Evolutionary conservation across 331 rosid species (phyloP).

Genomic region (Arachis monticola): DNA sequence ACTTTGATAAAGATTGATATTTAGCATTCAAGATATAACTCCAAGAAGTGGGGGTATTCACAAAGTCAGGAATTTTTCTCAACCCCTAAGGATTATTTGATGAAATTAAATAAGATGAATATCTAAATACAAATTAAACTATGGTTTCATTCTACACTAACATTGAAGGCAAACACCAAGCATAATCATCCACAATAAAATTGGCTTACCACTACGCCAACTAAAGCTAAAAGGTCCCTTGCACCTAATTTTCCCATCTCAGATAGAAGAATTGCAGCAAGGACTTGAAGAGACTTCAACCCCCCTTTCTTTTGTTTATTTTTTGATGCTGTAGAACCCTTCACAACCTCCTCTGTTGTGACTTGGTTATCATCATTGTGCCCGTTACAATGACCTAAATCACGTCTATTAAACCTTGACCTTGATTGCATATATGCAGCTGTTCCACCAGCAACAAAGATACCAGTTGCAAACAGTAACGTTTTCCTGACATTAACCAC

Average conservation of each 20-base stretch:
- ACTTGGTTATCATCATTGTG: constrained; percentile 45
- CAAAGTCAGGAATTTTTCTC: constrained; percentile 13
- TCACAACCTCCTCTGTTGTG: constrained; percentile 33
- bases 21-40: not conserved
- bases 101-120: constrained; percentile 24
- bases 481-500: constrained; percentile 67
- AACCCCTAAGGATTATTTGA: constrained; percentile 31
- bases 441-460: constrained; percentile 83
- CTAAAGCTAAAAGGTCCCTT: constrained; percentile 74
- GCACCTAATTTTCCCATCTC: constrained; percentile 83
- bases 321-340: constrained; percentile 45
- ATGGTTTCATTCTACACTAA: not conserved
- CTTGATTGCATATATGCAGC: constrained; percentile 83
- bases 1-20: constrained; percentile 18
- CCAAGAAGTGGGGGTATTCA: constrained; percentile 18
- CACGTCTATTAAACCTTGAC: constrained; percentile 48
- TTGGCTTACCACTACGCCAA: constrained; percentile 78
- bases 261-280: constrained; percentile 83
- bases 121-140: constrained; percentile 18
- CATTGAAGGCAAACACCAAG: constrained; percentile 25
- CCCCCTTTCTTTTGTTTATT: constrained; percentile 68
- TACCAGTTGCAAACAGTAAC: constrained; percentile 85
- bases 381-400: constrained; percentile 61
- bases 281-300: constrained; percentile 81
- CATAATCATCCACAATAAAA: constrained; percentile 35